These are phyloP conservation scores for Strigomonas oncopelti DNA, from an alignment of 208 protist genomes.

Conservation along the genomic window DNA sequence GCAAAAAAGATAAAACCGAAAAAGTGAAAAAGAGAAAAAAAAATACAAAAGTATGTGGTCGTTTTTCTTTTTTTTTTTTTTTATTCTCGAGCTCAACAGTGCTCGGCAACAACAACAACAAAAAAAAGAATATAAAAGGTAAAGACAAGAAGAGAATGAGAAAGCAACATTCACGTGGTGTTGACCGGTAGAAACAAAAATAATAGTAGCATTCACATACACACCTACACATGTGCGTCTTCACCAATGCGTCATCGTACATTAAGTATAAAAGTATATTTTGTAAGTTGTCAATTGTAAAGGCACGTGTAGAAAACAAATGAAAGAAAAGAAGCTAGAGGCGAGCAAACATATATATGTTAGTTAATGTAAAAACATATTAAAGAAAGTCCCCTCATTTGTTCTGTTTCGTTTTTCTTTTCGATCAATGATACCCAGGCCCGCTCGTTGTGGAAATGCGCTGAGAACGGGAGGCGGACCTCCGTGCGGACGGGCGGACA, in stretches of 20 bases:
- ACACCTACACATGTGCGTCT: too few relatives aligned
- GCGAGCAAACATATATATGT: constrained; percentile 4
- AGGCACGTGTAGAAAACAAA: neutral
- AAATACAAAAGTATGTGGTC: constrained; percentile 12
- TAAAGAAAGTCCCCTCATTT: neutral
- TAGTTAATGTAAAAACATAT: neutral
- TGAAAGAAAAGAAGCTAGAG: constrained; percentile 12
- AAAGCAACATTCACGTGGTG: too few relatives aligned
- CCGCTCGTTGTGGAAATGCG: neutral
- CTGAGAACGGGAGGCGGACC: constrained; percentile 1
- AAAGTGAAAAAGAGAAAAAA: constrained; percentile 9
- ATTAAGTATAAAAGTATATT: too few relatives aligned
- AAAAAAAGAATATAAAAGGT: neutral
- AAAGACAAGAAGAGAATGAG: neutral
- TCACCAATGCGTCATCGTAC: too few relatives aligned
- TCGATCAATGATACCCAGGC: neutral
- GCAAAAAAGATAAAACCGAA: constrained; percentile 1
- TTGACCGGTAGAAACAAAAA: too few relatives aligned
- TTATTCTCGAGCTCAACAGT: neutral
- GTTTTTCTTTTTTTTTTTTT: neutral
- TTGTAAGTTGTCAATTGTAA: neutral
- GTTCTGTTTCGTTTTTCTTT: neutral
- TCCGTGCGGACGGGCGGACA: constrained; percentile 28
- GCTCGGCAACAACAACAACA: too few relatives aligned
- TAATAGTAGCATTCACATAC: too few relatives aligned